Base-by-base conservation (phyloP, 192 early-diverging fungal genomes). In the Oehlia diaphana region DNA sequence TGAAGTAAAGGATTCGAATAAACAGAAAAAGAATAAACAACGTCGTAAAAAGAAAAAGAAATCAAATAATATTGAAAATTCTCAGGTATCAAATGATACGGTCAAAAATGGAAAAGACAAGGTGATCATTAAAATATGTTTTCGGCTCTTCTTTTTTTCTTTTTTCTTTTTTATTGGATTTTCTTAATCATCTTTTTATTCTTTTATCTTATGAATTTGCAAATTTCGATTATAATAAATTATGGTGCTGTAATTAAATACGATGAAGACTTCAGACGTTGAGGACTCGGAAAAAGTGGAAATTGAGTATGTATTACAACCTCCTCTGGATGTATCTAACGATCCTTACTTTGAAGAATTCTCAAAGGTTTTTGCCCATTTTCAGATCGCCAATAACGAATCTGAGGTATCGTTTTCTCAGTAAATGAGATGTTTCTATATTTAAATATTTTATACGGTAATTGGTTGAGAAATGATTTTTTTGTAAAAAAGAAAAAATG, bases 331-430 rank as follows among this genome's bases (percentile, higher is more conserved):
- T 79, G n/a, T 71, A 79, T 42, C 77, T 71, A 79, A 79, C 77
- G 77, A 79, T 39, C 85, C 85, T 47, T 80, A 80, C 14, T 86
- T 83, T 77, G 85, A 82, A 79, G 76, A 82, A 66, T 86, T 86
- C 58, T 82, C 82, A 72, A 81, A 83, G 69, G 80, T 86, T 13
- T 86, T 86, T 74, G 82, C 83, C 69, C 83, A 84, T 79, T 86
- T 86, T 81, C 79, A 82, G 75, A 53, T 86, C 14, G 39, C 62
- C 23, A 79, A 84, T 64, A 16, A 68, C 12, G 83, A 82, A 39
- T 33, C 79, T 66, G 83, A 86, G 83, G 85, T 86, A 81, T 72
- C 71, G 42, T 72, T 50, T 50, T 63, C 53, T 19, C n/a, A 49
- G 28, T 39, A 39, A 69, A 69, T 69, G 67, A 39, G 21, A 28